A percentile compares a stretch with the other conserved stretches of the same genome.
Evolutionary conservation across 345 rosid genomes (phyloP).

Genomic region (Pelargonium nanum): DNA sequence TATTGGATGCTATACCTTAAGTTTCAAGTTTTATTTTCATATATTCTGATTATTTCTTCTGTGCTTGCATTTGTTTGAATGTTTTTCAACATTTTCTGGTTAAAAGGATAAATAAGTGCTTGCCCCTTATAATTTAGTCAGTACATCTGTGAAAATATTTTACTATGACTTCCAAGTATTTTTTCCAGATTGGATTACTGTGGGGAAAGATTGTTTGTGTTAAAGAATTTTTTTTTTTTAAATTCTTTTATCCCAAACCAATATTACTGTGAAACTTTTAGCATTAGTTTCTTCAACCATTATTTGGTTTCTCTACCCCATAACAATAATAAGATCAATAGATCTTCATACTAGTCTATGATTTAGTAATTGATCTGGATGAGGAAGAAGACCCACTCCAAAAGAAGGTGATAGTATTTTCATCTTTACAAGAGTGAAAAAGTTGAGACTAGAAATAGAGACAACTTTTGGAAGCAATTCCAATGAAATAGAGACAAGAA

Average conservation of each 20-base stretch:
- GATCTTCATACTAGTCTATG: neutral
- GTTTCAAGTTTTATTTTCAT: neutral
- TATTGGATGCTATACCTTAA: neutral
- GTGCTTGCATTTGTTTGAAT: neutral
- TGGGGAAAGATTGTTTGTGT: neutral
- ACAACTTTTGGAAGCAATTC: neutral
- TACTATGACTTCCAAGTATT: no score
- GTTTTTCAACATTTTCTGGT: neutral
- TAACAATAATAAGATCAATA: no score
- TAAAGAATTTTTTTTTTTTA: neutral
- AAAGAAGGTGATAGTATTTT: no score
- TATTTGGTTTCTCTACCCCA: neutral
- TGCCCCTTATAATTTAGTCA: neutral
- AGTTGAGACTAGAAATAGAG: neutral
- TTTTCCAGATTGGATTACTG: neutral
- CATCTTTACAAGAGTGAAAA: neutral
- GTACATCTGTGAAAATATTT: no score
- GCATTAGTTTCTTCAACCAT: neutral
- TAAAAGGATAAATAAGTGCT: neutral
- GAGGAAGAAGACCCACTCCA: neutral
- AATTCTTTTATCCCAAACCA: neutral
- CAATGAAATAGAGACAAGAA: no score
- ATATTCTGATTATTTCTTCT: no score
- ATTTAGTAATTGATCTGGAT: neutral
- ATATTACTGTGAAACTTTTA: no score